Percentiles rank a stretch among this genome's conserved stretches.
Conservation (phyloP, 164 flowering plant genomes). For the Umbilicus rupestris region DNA sequence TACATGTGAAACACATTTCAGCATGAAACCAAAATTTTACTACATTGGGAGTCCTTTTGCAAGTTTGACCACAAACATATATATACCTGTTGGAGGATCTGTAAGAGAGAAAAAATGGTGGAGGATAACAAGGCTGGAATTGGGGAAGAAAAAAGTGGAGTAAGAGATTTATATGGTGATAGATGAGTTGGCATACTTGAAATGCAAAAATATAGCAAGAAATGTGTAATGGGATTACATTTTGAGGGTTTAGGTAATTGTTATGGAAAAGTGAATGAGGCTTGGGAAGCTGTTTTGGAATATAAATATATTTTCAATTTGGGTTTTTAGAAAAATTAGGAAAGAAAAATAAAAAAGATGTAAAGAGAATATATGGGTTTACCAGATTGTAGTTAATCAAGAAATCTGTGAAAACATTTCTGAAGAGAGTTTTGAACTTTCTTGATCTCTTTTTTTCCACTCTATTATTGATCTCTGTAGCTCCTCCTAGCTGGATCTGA, state of each 20-base stretch:
- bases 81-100: neutral
- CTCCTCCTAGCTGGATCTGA: neutral
- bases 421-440: neutral
- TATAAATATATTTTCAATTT: neutral
- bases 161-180: constrained; percentile 5
- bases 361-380: neutral
- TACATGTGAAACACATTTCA: neutral
- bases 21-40: too few relatives aligned
- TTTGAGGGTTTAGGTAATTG: neutral
- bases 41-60: too few relatives aligned
- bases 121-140: neutral
- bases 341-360: neutral
- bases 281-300: neutral
- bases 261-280: too few relatives aligned
- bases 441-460: neutral
- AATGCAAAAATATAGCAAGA: constrained; percentile 3
- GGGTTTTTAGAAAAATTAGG: too few relatives aligned
- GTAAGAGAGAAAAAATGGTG: neutral
- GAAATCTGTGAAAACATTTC: neutral
- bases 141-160: neutral
- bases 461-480: neutral
- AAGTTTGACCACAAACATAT: neutral
- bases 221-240: neutral
- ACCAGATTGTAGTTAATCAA: neutral
- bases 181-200: neutral